Percentiles rank a stretch among this genome's conserved stretches.
These are phyloP conservation scores for Phytopythium oedochilum DNA, from an alignment of 352 stramenopile species.

Conservation along the genomic window DNA sequence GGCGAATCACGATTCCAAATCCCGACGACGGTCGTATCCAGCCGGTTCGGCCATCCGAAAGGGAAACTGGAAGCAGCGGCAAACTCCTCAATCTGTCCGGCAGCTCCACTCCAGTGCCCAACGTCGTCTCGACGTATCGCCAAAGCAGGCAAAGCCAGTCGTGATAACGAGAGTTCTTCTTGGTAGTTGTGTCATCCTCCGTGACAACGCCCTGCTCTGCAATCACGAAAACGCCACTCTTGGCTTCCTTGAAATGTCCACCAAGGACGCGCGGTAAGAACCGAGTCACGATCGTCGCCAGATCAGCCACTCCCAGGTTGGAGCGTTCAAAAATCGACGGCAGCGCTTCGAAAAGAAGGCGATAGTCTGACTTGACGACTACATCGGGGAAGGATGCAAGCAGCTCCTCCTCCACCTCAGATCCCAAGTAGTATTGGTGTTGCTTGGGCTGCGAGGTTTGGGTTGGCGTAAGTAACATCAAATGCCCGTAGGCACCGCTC, in stretches of 20 bases:
- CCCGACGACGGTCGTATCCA: conserved; percentile 31
- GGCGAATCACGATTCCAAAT: conserved; percentile 29
- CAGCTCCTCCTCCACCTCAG: conserved; percentile 40
- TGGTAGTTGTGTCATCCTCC: neutral
- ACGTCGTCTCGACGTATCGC: conserved; percentile 38
- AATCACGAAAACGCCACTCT: conserved; percentile 26
- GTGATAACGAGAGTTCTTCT: conserved; percentile 6
- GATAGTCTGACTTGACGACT: conserved; percentile 33
- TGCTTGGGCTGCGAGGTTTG: conserved; percentile 6
- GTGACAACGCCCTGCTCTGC: neutral
- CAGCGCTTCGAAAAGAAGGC: conserved; percentile 38
- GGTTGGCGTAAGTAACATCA: conserved; percentile 15
- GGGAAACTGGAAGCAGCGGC: conserved; percentile 36
- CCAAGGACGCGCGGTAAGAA: conserved; percentile 43
- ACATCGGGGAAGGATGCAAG: conserved; percentile 35
- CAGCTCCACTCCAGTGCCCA: conserved; percentile 21
- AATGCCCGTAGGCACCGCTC: conserved; percentile 32
- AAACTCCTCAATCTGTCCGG: conserved; percentile 25
- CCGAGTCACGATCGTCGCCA: conserved; percentile 19
- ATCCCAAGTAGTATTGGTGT: conserved; percentile 36
- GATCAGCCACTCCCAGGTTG: conserved; percentile 36
- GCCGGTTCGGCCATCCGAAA: conserved; percentile 9
- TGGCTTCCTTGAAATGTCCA: conserved; percentile 21
- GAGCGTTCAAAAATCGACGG: conserved; percentile 31
- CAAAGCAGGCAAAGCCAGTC: conserved; percentile 51